These are phyloP conservation scores for Persicaria tinctoria DNA, from an alignment of 148 eudicot species.

Conservation along the genomic window DNA sequence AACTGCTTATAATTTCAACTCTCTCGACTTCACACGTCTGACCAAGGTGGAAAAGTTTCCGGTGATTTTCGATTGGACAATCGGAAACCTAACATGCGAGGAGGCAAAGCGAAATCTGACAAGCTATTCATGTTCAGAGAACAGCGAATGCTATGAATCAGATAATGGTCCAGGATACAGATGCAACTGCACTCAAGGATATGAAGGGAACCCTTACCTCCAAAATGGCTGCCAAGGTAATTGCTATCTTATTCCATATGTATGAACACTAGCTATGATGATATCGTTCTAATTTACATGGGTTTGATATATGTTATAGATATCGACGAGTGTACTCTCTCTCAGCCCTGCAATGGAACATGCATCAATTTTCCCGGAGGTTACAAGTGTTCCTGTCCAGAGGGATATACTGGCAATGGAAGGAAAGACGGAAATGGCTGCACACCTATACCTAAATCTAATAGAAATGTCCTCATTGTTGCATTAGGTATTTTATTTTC, in stretches of 20 bases:
- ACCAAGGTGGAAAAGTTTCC: too few species aligned
- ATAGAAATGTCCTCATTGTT: conserved; percentile 8
- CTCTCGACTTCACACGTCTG: too few species aligned
- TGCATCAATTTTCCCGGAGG: not conserved
- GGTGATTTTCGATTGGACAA: too few species aligned
- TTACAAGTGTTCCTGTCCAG: not conserved
- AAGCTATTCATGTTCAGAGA: too few species aligned
- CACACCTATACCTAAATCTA: not conserved
- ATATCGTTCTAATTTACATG: not conserved
- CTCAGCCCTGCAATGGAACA: not conserved
- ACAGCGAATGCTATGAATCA: too few species aligned
- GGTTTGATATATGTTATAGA: not conserved
- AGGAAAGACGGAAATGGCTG: conserved; percentile 4
- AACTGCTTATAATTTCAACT: too few species aligned
- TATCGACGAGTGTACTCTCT: not conserved
- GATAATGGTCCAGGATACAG: too few species aligned
- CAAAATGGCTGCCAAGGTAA: not conserved
- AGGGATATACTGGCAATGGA: conserved; percentile 3
- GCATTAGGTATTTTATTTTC: not conserved
- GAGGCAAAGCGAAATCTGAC: too few species aligned
- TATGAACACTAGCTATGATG: too few species aligned
- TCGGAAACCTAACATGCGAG: too few species aligned
- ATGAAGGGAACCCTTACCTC: not conserved
- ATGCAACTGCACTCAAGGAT: not conserved
- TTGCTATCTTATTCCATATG: not conserved